Base-by-base conservation (phyloP, 2,329 filamentous ascomycete species). In the Aspergillus sp. region DNA sequence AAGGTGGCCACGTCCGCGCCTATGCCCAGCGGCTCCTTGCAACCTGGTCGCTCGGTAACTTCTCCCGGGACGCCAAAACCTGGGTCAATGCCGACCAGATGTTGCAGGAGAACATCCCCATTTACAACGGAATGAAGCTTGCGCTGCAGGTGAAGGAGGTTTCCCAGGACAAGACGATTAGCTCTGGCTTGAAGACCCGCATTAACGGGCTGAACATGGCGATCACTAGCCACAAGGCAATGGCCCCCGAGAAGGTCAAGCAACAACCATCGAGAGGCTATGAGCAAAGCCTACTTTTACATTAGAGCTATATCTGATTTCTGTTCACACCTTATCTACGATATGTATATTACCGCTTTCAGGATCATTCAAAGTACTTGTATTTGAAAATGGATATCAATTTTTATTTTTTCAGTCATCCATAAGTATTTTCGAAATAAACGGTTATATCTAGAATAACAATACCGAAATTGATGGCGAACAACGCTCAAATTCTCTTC, bases 201-300 rank as follows among this genome's bases (percentile, higher is more conserved):
- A 45, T 60, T 28, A 47, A 52, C 12, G 52, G 78, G 48, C 70
- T 88, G 13, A 75, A 73, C 31, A 75, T 71, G 56, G 74, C 81
- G 36, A 71, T 82, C 37, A 73, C 38, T 10, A 46, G 51, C 8
- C 48, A 50, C 29, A 45, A 42, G 36, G 49, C 51, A 29, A 37
- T 38, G 7, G 52, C 51, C 9, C 53, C 59, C 7, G 45, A 54
- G 29, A 43, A 51, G 11, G 39, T 48, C 27, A 33, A 49, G 36
- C 40, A 52, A 29, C 39, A 41, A 7, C 56, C 57, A 8, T 52
- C 53, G 6, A 19, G 47, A 27, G 59, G 58, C 32, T 46, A 55
- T 37, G 28, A 38, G 36, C 52, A 60, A 34, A 46, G 43, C 31
- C 35, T 46, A 26, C 42, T 50, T 26, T 44, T 59, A 34, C 46